Conservation (phyloP, 2,329 filamentous ascomycete species). For the Eurotiales sp. region DNA sequence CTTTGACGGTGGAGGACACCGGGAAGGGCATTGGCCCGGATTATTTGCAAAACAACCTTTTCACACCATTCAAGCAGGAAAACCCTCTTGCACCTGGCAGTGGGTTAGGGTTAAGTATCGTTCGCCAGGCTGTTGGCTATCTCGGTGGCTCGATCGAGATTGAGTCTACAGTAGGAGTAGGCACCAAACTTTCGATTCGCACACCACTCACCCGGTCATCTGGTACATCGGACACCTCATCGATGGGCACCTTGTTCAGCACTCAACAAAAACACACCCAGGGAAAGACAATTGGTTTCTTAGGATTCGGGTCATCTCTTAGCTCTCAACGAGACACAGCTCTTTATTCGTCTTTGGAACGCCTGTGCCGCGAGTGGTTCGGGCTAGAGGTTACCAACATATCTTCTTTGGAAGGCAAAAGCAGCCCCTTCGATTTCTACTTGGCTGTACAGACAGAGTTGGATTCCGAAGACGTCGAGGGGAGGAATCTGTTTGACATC, state of each 20-base stretch:
- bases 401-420: background rate
- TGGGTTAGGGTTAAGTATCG: background rate
- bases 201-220: background rate
- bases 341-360: background rate
- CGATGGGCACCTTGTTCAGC: too few relatives aligned
- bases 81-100: background rate
- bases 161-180: background rate
- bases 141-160: background rate
- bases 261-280: too few relatives aligned
- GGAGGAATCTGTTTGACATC: too few relatives aligned
- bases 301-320: background rate
- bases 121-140: background rate
- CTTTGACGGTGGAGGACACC: background rate
- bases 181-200: background rate
- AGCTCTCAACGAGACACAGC: background rate
- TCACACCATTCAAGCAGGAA: background rate
- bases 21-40: background rate
- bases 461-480: background rate
- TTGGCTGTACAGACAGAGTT: background rate
- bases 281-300: background rate
- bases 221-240: too few relatives aligned
- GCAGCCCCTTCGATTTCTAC: background rate
- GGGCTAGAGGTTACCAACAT: background rate
- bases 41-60: background rate
- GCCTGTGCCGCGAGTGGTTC: background rate